Evolutionary conservation across 108 stramenopile genomes (phyloP).

Genomic region (Cyclotella baltica): DNA sequence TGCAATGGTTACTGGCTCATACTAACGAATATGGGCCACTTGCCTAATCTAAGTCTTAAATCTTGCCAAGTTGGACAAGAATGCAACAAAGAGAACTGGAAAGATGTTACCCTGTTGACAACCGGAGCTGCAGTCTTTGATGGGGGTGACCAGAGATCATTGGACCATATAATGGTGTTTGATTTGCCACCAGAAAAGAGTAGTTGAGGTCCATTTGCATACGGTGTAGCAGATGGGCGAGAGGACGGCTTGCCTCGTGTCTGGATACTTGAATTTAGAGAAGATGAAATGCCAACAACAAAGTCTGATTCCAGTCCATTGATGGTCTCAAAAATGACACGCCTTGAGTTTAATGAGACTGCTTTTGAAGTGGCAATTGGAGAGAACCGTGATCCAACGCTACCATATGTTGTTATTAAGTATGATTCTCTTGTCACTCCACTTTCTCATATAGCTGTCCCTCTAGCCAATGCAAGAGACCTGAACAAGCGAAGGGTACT

Average conservation of each 20-base stretch:
- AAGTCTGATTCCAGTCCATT: constrained; percentile 38
- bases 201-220: constrained; percentile 42
- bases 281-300: constrained; percentile 39
- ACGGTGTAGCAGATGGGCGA: constrained; percentile 69
- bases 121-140: constrained; percentile 56
- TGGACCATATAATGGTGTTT: constrained; percentile 66
- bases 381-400: constrained; percentile 75
- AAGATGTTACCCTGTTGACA: constrained; percentile 52
- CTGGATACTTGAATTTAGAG: constrained; percentile 62
- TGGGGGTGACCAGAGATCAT: constrained; percentile 61
- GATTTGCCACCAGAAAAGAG: constrained; percentile 18
- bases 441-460: constrained; percentile 63
- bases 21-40: constrained; percentile 60
- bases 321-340: constrained; percentile 45
- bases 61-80: constrained; percentile 60
- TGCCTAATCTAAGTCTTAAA: constrained; percentile 82
- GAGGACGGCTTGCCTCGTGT: constrained; percentile 77
- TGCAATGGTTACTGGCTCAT: constrained; percentile 74
- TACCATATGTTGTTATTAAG: constrained; percentile 71
- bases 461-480: constrained; percentile 55
- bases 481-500: constrained; percentile 57
- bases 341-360: constrained; percentile 78
- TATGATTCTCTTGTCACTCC: constrained; percentile 92
- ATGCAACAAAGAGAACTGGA: constrained; percentile 34
- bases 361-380: constrained; percentile 79